Conservation (phyloP, 1,284 basidiomycete genomes). For the Amylostereum chailletii region DNA sequence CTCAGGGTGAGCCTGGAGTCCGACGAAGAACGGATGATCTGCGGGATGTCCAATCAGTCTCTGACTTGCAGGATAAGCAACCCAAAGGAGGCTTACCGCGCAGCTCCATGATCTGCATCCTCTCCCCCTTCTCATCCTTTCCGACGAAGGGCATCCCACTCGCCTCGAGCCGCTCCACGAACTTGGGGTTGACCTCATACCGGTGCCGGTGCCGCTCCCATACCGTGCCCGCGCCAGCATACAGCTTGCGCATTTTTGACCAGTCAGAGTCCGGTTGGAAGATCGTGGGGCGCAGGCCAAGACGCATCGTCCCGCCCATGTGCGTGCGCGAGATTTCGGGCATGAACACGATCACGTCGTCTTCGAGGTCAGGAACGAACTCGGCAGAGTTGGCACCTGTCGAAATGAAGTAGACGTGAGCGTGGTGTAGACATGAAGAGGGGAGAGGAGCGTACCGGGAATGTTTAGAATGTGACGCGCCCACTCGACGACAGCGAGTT, state of each 20-base stretch:
- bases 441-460: conserved; percentile 46
- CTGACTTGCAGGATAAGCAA: neutral
- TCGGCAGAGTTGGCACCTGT: conserved; percentile 86
- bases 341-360: conserved; percentile 95
- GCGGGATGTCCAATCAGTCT: neutral
- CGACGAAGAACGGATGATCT: conserved; percentile 96
- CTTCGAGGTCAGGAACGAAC: conserved; percentile 50
- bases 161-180: conserved; percentile 66
- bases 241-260: conserved; percentile 73
- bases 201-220: conserved; percentile 98
- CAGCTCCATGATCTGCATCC: conserved; percentile 96
- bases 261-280: conserved; percentile 64
- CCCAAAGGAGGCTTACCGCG: conserved; percentile 41
- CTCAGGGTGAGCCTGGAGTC: conserved; percentile 95
- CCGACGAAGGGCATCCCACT: conserved; percentile 84
- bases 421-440: conserved; percentile 40
- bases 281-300: conserved; percentile 90
- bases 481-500: conserved; percentile 95
- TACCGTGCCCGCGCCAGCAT: conserved; percentile 76
- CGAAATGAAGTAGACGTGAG: conserved; percentile 12
- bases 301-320: conserved; percentile 97
- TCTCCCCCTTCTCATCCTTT: conserved; percentile 91
- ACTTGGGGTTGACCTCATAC: conserved; percentile 93
- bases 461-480: conserved; percentile 81
- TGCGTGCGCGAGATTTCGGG: conserved; percentile 97